Evolutionary conservation across 129 eudicot genomes (phyloP).

Genomic region (Artemisia tridentata): DNA sequence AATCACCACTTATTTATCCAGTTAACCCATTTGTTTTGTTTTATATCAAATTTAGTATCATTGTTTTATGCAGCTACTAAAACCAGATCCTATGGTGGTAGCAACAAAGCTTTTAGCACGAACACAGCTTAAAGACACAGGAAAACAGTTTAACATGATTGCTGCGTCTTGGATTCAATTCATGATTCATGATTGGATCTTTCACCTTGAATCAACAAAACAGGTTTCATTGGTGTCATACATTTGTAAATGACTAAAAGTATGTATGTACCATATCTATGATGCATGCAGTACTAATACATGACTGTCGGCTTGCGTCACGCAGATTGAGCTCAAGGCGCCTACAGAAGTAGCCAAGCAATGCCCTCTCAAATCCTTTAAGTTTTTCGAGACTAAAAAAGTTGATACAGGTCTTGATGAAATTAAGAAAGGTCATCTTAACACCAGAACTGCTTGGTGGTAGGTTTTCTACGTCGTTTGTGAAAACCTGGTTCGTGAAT

Average conservation of each 20-base stretch:
- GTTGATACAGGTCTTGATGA: conserved; percentile 40
- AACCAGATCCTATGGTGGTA: conserved; percentile 70
- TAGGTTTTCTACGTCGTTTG: conserved; percentile 22
- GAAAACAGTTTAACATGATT: conserved; percentile 63
- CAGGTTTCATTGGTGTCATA: conserved; percentile 36
- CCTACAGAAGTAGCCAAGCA: conserved; percentile 50
- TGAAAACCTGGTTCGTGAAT: background rate
- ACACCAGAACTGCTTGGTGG: conserved; percentile 73
- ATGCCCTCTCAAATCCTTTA: conserved; percentile 65
- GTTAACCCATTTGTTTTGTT: too few relatives aligned
- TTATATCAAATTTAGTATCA: too few relatives aligned
- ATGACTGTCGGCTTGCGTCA: background rate
- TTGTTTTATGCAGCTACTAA: conserved; percentile 32
- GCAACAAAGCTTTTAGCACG: conserved; percentile 69
- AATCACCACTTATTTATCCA: too few relatives aligned
- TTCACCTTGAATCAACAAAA: conserved; percentile 54
- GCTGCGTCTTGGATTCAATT: conserved; percentile 77
- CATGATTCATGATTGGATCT: conserved; percentile 74
- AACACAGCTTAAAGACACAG: conserved; percentile 42
- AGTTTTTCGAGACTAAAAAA: conserved; percentile 44
- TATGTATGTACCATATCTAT: background rate
- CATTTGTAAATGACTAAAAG: background rate
- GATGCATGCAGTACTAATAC: background rate
- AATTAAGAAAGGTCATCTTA: conserved; percentile 44
- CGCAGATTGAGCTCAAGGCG: conserved; percentile 56